These are phyloP conservation scores for Leishmania martiniquensis DNA, from an alignment of 208 protist species.

Conservation along the genomic window DNA sequence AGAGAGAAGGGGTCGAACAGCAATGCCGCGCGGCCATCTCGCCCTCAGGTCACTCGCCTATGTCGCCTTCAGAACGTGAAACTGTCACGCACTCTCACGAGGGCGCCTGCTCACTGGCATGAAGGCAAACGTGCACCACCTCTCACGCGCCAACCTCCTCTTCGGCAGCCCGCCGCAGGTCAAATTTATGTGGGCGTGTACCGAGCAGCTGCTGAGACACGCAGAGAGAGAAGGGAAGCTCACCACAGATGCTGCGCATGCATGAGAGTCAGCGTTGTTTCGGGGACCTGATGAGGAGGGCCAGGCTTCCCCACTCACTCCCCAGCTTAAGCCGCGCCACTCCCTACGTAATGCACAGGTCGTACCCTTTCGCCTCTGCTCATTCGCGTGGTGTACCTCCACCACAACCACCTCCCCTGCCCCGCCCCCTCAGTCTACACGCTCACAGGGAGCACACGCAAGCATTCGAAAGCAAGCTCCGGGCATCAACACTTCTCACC, in stretches of 20 bases:
- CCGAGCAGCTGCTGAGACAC: not conserved
- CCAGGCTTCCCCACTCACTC: not conserved
- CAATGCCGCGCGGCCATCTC: not conserved
- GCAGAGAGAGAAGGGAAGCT: not conserved
- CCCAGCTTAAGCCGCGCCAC: not conserved
- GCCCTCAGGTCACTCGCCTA: not conserved
- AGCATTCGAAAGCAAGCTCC: not conserved
- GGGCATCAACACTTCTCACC: not conserved
- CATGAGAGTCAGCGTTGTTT: not conserved
- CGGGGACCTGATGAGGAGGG: not conserved
- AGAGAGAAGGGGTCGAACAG: not conserved
- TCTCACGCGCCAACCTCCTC: not conserved
- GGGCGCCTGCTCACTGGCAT: not conserved
- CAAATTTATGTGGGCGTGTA: not conserved
- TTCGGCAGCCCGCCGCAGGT: not conserved
- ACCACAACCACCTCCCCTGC: not conserved
- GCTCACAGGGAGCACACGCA: not conserved
- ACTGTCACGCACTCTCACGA: not conserved
- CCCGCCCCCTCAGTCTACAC: not conserved
- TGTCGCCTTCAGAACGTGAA: not conserved
- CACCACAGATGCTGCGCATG: not conserved
- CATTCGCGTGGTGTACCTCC: not conserved
- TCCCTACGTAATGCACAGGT: not conserved
- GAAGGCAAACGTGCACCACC: no score
- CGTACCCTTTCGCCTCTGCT: not conserved